Conservation (phyloP, 306 rosid genomes). For the Potentilla sterilis region DNA sequence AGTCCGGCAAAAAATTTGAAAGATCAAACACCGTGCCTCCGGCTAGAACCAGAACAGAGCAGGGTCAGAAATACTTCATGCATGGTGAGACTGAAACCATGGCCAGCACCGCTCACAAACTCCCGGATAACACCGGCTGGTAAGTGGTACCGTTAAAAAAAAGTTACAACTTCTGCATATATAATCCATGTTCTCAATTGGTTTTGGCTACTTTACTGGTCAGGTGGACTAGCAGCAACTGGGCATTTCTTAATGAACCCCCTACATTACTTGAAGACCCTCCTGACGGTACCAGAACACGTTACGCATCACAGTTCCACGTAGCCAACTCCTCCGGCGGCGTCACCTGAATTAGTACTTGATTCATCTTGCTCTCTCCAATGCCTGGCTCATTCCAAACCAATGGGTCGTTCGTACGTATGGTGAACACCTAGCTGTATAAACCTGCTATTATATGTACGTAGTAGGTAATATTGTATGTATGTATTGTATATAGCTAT, state of each 20-base stretch:
- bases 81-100: slow-evolving; percentile 22
- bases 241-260: slow-evolving; percentile 90
- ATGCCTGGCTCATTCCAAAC: background rate
- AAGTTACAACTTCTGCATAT: background rate
- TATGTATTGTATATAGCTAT: no score
- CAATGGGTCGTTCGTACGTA: background rate
- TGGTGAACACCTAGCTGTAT: background rate
- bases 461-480: no score
- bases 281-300: slow-evolving; percentile 27
- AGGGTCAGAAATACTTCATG: background rate
- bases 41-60: slow-evolving; percentile 6
- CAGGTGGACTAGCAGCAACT: slow-evolving; percentile 89
- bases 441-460: no score
- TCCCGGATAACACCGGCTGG: slow-evolving; percentile 57
- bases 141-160: slow-evolving; percentile 6
- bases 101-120: slow-evolving; percentile 34
- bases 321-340: slow-evolving; percentile 32
- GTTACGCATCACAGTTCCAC: slow-evolving; percentile 54
- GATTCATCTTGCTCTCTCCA: background rate
- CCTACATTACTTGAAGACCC: slow-evolving; percentile 46
- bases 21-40: slow-evolving; percentile 40
- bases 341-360: slow-evolving; percentile 35
- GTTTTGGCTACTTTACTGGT: background rate
- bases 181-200: no score
- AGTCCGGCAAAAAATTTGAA: slow-evolving; percentile 27